Conservation (phyloP, 164 flowering plant species). For the Chimonanthus praecox region DNA sequence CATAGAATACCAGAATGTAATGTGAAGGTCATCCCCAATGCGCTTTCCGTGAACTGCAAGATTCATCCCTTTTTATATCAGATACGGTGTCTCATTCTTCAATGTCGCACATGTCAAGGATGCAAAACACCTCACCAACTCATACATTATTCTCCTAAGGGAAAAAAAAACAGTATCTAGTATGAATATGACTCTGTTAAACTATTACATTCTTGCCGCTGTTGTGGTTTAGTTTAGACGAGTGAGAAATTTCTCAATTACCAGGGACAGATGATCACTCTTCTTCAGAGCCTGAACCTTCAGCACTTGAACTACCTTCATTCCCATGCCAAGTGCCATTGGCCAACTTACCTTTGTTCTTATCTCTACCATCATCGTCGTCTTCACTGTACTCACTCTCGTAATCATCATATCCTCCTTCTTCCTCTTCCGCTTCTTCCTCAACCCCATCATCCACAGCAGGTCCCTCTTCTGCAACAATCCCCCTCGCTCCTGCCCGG, state of each 20-base stretch:
- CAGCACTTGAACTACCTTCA: slow-evolving; percentile 40
- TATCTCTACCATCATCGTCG: slow-evolving; percentile 41
- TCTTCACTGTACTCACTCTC: slow-evolving; percentile 98
- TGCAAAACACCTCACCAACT: background rate
- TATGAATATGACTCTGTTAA: background rate
- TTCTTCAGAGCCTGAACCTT: slow-evolving; percentile 34
- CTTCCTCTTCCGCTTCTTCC: slow-evolving; percentile 69
- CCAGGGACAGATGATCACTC: slow-evolving; percentile 9
- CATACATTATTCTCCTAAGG: background rate
- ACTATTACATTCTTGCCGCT: background rate
- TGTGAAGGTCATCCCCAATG: no score
- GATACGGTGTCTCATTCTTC: background rate
- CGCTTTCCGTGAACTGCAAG: no score
- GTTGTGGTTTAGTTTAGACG: background rate
- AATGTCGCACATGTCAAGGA: background rate
- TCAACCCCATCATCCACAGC: slow-evolving; percentile 51
- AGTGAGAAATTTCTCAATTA: background rate
- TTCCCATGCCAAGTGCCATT: slow-evolving; percentile 30
- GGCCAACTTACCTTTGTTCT: slow-evolving; percentile 28
- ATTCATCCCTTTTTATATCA: no score
- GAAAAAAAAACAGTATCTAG: background rate
- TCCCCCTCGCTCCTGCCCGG: slow-evolving; percentile 58
- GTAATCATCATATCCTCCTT: slow-evolving; percentile 78
- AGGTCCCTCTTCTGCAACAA: slow-evolving; percentile 40
- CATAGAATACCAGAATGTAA: no score